Evolutionary conservation across 2,329 filamentous ascomycete genomes (phyloP), one percentile per base, ranked within the genome.

Genomic region (Emergomyces orientalis): DNA sequence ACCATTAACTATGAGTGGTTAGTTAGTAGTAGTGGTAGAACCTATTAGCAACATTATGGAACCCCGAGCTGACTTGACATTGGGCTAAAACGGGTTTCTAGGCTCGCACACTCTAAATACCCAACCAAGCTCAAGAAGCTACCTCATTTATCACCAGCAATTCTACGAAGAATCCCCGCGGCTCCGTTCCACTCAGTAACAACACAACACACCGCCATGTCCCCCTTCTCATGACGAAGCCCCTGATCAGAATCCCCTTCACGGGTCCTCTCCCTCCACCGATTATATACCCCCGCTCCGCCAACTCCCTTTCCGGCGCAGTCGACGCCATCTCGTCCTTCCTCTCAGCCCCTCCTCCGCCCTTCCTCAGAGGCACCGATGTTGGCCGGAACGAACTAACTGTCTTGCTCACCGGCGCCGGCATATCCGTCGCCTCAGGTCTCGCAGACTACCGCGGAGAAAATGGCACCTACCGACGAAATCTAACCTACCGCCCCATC

Each of bases 351-450:
- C 81, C 84, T 22, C 77, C 84, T 19, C 79, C 83, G 13, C 71
- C 72, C 7, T 77, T 79, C 55, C 77, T 84, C 22, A 78, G 79
- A 25, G 70, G 78, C 39, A 69, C 71, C 62, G 71, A 75, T 63
- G 74, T 75, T 37, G 75, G 78, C 60, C 72, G 77, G 54, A 68
- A 78, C 81, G 69, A 80, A 80, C 77, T 87, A 65, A 86, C 86
- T 0, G 80, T 89, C 34, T 76, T 90, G 19, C 78, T 90, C 49
- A 87, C 92, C 0, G 94, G 94, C 13, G 94, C 94, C 2, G 94
- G 94, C 2, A 89, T 99, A 59, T 96, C 91, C 1, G 93, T 97
- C 9, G 90, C 92, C 3, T 96, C 91, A 13, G 94, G 94, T 0
- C 82, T 99, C 39, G 89, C 93, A 37, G 94, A 99, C 76, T 99